Base-by-base conservation (phyloP, 441 rosid genomes). In the Populus hybrid region DNA sequence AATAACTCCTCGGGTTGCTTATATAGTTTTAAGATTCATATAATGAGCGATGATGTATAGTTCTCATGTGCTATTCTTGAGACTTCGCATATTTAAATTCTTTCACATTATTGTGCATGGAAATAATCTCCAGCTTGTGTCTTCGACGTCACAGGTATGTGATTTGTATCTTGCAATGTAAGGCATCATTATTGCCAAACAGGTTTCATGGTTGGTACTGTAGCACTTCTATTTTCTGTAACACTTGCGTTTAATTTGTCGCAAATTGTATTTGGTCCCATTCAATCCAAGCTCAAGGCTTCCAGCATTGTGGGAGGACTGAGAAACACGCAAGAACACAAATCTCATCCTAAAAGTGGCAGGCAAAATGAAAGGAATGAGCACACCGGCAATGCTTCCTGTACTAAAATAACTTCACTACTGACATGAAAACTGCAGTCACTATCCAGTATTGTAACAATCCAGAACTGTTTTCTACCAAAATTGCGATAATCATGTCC, bases 41-140 rank as follows among this genome's bases (percentile, higher is more conserved):
- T 23, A 59, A 69, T 30, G 66, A 71, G 46, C 59, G 24, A 72
- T 40, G 72, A 71, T 77, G 76, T 77, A 77, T 71, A 63, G 71
- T 30, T 72, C 23, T 61, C 54, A 34, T 16, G 61, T 54, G 61
- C 61, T 54, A 54, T 54, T 54, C 61, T 54, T 54, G 61, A 54
- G n/a, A 54, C 61, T 18, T 54, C 21, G 61, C 6, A 54, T 28
- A 59, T 1, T 59, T 61, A 16, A 35, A 77, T 77, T 65, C 76
- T 42, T 77, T 65, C 32, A 46, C 28, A 38, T 34, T 24, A 66
- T 69, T 70, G 61, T 36, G 69, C 34, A 14, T 23, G 73, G 26
- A 76, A 76, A 76, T 54, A 57, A 66, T 34, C 5, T 54, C 18
- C 54, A 11, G 18, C 30, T 72, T 46, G 50, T 69, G 24, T 23